Evolutionary conservation across 345 rosid species (phyloP).

Genomic region (Arabidopsis suecica): DNA sequence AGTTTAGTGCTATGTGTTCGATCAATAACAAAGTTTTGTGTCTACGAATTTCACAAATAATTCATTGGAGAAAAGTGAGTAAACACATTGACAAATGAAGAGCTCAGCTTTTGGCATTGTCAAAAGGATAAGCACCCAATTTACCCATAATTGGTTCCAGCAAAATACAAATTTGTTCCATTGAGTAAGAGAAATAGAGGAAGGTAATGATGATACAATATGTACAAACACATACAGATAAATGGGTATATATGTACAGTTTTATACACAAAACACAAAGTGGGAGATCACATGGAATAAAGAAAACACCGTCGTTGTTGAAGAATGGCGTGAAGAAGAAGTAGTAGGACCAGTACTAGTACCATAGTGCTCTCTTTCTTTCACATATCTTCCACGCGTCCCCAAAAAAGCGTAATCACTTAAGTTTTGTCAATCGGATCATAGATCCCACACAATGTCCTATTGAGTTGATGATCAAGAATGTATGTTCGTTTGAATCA

Average conservation of each 20-base stretch:
- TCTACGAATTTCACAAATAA: neutral
- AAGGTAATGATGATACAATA: constrained; percentile 38
- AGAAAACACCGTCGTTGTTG: constrained; percentile 38
- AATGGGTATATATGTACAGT: constrained; percentile 30
- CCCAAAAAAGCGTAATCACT: constrained; percentile 28
- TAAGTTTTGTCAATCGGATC: constrained; percentile 15
- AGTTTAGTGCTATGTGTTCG: neutral
- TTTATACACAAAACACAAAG: constrained; percentile 37
- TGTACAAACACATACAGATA: constrained; percentile 21
- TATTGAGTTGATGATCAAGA: constrained; percentile 5
- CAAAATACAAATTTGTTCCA: constrained; percentile 37
- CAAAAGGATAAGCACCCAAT: constrained; percentile 42
- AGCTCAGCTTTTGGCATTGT: constrained; percentile 26
- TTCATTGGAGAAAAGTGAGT: neutral
- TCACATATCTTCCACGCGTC: constrained; percentile 36
- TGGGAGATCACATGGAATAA: constrained; percentile 43
- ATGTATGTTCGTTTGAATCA: neutral
- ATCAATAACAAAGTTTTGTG: neutral
- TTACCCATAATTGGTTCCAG: constrained; percentile 39
- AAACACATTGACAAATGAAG: constrained; percentile 37
- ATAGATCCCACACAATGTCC: constrained; percentile 10
- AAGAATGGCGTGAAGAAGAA: constrained; percentile 43
- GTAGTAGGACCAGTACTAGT: constrained; percentile 43
- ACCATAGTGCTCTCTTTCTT: constrained; percentile 41
- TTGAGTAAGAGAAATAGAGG: constrained; percentile 22